Conservation (phyloP, 192 early-diverging fungal species). For the Phycomyces nitens region DNA sequence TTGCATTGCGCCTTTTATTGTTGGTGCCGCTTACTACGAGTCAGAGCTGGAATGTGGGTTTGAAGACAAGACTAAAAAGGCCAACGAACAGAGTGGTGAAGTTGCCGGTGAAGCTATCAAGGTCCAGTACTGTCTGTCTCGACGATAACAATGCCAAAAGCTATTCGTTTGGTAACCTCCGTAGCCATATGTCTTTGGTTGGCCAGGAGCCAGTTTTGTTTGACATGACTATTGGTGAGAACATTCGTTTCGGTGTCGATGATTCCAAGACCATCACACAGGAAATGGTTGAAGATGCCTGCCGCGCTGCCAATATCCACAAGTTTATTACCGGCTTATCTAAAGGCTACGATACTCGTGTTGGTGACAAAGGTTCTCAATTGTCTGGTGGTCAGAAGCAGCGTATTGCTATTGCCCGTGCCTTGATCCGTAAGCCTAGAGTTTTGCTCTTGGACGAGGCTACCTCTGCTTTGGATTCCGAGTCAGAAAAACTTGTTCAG, state of each 20-base stretch:
- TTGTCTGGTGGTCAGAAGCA: conserved; percentile 73
- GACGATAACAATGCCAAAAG: conserved; percentile 55
- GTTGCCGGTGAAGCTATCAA: conserved; percentile 81
- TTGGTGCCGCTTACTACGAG: conserved; percentile 50
- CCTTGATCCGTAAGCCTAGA: conserved; percentile 81
- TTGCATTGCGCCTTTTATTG: conserved; percentile 56
- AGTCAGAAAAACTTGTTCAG: conserved; percentile 70
- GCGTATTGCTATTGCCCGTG: conserved; percentile 85
- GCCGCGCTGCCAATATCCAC: conserved; percentile 59
- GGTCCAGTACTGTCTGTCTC: conserved; percentile 59
- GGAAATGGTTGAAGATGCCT: conserved; percentile 51
- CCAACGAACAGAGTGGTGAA: conserved; percentile 77
- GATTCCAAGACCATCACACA: conserved; percentile 38
- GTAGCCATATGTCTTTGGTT: conserved; percentile 74
- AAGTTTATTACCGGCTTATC: conserved; percentile 54
- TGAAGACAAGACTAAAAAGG: conserved; percentile 60
- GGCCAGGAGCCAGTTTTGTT: conserved; percentile 91
- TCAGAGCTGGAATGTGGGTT: conserved; percentile 53
- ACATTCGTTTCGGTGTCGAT: conserved; percentile 70
- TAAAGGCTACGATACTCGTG: conserved; percentile 61
- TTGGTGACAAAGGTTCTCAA: conserved; percentile 65
- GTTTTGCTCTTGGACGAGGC: conserved; percentile 85
- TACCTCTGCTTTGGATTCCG: conserved; percentile 71
- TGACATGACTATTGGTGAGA: conserved; percentile 78
- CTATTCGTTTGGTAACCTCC: conserved; percentile 62